phyloP scores from a whole-genome alignment of 2,329 filamentous ascomycete species.

The Apiospora pterosperma region DNA sequence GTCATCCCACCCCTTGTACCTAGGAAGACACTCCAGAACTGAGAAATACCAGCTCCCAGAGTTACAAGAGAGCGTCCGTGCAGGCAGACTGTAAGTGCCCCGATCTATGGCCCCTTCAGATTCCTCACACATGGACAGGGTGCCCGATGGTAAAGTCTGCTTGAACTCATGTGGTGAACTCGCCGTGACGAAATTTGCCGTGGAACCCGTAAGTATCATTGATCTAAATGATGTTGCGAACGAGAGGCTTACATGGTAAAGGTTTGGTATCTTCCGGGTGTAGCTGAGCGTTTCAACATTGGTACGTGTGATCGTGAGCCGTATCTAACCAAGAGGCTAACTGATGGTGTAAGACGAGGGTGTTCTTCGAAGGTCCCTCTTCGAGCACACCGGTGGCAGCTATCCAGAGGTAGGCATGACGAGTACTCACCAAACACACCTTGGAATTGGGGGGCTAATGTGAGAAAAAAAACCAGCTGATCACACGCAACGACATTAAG shows the following conservation, averaged over 20 bases:
- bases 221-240: not conserved
- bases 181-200: constrained; percentile 92
- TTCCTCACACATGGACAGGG: constrained; percentile 30
- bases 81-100: constrained; percentile 62
- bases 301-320: constrained; percentile 41
- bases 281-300: constrained; percentile 91
- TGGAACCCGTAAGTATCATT: constrained; percentile 73
- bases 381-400: constrained; percentile 93
- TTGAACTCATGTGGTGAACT: constrained; percentile 83
- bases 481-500: constrained; percentile 92
- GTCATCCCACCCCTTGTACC: not conserved
- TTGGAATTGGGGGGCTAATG: not conserved
- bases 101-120: not conserved
- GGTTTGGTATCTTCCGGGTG: constrained; percentile 80
- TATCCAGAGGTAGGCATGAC: constrained; percentile 70
- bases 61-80: constrained; percentile 80
- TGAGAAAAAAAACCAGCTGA: constrained; percentile 51
- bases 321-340: not conserved
- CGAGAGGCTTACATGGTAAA: constrained; percentile 16
- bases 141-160: constrained; percentile 83
- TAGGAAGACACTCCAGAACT: constrained; percentile 5
- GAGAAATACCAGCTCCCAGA: constrained; percentile 64
- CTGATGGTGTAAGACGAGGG: constrained; percentile 65
- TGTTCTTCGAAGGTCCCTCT: constrained; percentile 78
- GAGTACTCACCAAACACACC: not conserved